Evolutionary conservation across 2,329 filamentous ascomycete species (phyloP).

Genomic region (Aspergillus neotritici): DNA sequence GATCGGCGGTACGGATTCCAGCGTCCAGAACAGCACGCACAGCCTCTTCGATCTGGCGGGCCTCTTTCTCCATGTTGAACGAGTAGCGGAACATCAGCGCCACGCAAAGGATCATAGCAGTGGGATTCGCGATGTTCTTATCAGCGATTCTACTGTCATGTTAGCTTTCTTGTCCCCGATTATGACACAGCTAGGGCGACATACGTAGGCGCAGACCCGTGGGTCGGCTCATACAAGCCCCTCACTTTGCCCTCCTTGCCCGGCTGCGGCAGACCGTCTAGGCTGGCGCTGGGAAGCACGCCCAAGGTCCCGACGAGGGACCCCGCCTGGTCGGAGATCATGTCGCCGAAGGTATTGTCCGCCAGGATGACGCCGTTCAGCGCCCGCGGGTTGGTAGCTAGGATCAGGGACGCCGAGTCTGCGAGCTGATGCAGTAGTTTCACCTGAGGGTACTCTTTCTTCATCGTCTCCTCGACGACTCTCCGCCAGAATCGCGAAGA

Average conservation of each 20-base stretch:
- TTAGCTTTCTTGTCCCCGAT: background rate
- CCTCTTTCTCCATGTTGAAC: slow-evolving; percentile 67
- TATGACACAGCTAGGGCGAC: slow-evolving; percentile 6
- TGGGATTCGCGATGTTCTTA: slow-evolving; percentile 78
- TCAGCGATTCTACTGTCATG: slow-evolving; percentile 65
- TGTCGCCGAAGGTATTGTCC: slow-evolving; percentile 88
- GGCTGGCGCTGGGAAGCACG: slow-evolving; percentile 74
- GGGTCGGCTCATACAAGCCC: slow-evolving; percentile 90
- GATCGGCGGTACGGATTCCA: slow-evolving; percentile 70
- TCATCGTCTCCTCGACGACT: slow-evolving; percentile 73
- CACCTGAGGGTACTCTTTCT: slow-evolving; percentile 75
- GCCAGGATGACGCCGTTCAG: slow-evolving; percentile 85
- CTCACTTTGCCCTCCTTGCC: slow-evolving; percentile 63
- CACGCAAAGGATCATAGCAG: slow-evolving; percentile 81
- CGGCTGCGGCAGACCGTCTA: slow-evolving; percentile 69
- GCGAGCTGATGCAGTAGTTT: slow-evolving; percentile 80
- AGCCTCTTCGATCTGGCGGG: slow-evolving; percentile 70
- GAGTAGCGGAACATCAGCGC: slow-evolving; percentile 94
- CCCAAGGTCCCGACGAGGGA: slow-evolving; percentile 84
- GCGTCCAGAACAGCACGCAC: slow-evolving; percentile 70
- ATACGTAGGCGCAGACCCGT: slow-evolving; percentile 50
- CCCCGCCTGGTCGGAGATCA: slow-evolving; percentile 85
- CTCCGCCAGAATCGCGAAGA: slow-evolving; percentile 81
- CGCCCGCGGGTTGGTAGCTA: slow-evolving; percentile 79
- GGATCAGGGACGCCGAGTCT: slow-evolving; percentile 83